Percentiles rank a stretch among this genome's conserved stretches.
phyloP scores from a whole-genome alignment of 441 rosid species.

The Populus trichocarpa region DNA sequence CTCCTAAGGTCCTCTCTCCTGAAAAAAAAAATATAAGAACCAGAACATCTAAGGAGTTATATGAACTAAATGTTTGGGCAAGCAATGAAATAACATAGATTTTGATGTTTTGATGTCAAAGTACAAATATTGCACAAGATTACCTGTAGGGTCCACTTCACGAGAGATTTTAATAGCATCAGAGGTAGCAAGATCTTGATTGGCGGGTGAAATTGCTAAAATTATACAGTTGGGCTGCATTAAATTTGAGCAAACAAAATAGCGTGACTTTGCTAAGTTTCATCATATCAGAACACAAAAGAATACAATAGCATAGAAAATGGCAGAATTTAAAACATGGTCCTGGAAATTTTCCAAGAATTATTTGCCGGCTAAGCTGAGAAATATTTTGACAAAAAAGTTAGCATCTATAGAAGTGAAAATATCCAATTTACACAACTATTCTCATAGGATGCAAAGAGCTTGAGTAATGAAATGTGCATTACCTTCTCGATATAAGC shows the following conservation, averaged over 20 bases:
- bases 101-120: not conserved
- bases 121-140: constrained; percentile 7
- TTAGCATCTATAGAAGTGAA: not conserved
- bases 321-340: not conserved
- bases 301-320: not conserved
- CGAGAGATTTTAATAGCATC: constrained; percentile 97
- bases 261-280: constrained; percentile 9
- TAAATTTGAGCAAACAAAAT: constrained; percentile 21
- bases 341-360: not conserved
- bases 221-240: constrained; percentile 91
- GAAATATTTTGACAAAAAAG: not conserved
- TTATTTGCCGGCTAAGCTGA: not conserved
- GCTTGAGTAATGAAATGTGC: not conserved
- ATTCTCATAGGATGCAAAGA: not conserved
- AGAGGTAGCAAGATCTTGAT: constrained; percentile 98
- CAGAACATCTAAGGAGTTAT: constrained; percentile 1
- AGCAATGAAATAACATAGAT: not conserved
- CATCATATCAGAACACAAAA: not conserved
- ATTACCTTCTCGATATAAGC: constrained; percentile 93
- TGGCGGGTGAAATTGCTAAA: constrained; percentile 96
- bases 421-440: not conserved
- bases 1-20: constrained; percentile 97
- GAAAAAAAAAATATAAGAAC: constrained; percentile 24
- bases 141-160: constrained; percentile 96
- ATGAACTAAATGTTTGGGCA: not conserved